Conservation (phyloP, 371 early-diverging fungal species). For the Modicella reniformis region DNA sequence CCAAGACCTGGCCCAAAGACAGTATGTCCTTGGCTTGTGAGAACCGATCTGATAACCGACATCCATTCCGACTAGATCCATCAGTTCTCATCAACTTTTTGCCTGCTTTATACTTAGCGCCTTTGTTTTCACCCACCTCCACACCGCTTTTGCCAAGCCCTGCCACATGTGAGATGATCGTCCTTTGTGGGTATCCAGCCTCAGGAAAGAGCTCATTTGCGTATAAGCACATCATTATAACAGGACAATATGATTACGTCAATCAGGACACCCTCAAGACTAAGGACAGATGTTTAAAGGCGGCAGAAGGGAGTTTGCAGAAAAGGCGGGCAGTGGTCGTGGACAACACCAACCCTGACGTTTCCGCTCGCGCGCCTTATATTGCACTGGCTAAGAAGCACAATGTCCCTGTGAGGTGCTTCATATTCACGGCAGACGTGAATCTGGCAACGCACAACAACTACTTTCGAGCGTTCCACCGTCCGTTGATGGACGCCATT, state of each 20-base stretch:
- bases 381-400: conserved; percentile 68
- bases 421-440: conserved; percentile 71
- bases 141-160: conserved; percentile 55
- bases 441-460: conserved; percentile 84
- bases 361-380: conserved; percentile 69
- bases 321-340: conserved; percentile 70
- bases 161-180: conserved; percentile 67
- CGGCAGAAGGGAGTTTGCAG: conserved; percentile 62
- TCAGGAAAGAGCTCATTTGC: conserved; percentile 88
- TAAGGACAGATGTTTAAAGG: conserved; percentile 74
- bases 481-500: conserved; percentile 28
- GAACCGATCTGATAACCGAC: not conserved
- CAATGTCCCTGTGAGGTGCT: conserved; percentile 70
- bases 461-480: conserved; percentile 65
- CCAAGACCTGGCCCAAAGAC: conserved; percentile 55
- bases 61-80: too few species aligned
- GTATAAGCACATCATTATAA: conserved; percentile 63
- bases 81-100: not conserved
- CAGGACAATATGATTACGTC: conserved; percentile 74
- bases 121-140: conserved; percentile 46
- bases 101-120: conserved; percentile 12
- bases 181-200: conserved; percentile 87
- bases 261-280: conserved; percentile 88
- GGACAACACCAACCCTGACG: conserved; percentile 90
- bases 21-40: conserved; percentile 34